These are phyloP conservation scores for Sphagnum magellanicum DNA, from an alignment of 228 moss, liverwort and hornwort species.

Conservation along the genomic window DNA sequence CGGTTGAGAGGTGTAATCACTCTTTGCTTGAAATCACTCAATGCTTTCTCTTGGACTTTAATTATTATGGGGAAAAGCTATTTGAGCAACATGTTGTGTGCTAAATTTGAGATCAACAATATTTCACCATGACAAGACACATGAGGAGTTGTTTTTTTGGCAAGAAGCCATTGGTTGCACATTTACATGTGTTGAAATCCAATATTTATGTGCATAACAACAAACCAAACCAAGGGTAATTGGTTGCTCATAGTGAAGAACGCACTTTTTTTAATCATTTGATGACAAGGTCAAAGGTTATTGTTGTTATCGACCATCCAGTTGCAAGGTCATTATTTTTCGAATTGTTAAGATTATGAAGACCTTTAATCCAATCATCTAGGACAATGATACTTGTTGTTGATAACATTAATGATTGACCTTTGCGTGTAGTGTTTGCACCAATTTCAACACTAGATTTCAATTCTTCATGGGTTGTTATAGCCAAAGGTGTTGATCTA, in stretches of 20 bases:
- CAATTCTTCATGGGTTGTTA: no score
- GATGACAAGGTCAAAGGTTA: not conserved
- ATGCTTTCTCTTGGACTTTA: not conserved
- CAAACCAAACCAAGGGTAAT: not conserved
- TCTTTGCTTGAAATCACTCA: not conserved
- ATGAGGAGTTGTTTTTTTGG: not conserved
- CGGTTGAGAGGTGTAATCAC: constrained; percentile 1
- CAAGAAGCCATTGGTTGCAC: not conserved
- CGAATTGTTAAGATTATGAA: not conserved
- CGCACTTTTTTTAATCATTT: not conserved
- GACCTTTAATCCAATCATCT: not conserved
- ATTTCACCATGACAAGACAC: not conserved
- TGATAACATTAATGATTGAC: no score
- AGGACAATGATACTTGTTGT: no score
- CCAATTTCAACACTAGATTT: no score
- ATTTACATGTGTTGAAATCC: not conserved
- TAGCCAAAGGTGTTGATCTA: no score
- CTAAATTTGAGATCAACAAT: constrained; percentile 2
- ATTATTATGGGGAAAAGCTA: constrained; percentile 11
- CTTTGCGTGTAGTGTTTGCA: no score
- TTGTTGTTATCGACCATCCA: not conserved
- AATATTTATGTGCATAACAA: not conserved
- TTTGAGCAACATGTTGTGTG: not conserved
- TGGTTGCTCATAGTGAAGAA: not conserved
- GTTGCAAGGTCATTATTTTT: not conserved